Conservation (phyloP, 805 yeast species). For the Naumovozyma dairenensis region DNA sequence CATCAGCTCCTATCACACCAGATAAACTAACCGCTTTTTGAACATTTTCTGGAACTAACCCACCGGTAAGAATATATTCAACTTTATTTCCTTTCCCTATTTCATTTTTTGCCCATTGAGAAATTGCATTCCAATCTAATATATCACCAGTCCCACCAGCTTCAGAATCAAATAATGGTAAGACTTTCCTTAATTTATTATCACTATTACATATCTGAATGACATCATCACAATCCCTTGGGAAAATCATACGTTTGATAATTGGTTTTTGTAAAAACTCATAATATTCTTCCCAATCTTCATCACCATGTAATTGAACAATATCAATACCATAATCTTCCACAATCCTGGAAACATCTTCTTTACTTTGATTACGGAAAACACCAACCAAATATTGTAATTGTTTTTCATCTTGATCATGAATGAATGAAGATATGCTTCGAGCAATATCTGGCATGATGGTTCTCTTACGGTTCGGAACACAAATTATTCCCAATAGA, state of each 20-base stretch:
- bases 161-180: constrained; percentile 72
- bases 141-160: constrained; percentile 83
- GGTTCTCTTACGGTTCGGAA: constrained; percentile 72
- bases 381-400: constrained; percentile 84
- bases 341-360: constrained; percentile 41
- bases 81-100: constrained; percentile 25
- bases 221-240: constrained; percentile 40
- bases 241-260: constrained; percentile 58
- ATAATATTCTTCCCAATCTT: constrained; percentile 32
- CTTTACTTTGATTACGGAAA: constrained; percentile 69
- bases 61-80: constrained; percentile 75
- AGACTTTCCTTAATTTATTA: constrained; percentile 1
- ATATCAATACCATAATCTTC: constrained; percentile 50
- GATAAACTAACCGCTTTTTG: constrained; percentile 35
- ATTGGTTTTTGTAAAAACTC: constrained; percentile 42
- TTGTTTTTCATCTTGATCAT: constrained; percentile 23
- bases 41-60: constrained; percentile 71
- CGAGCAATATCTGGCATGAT: constrained; percentile 39
- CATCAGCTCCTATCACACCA: constrained; percentile 86
- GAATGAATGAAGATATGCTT: constrained; percentile 34
- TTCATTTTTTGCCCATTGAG: constrained; percentile 26
- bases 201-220: constrained; percentile 18
- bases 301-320: constrained; percentile 83
- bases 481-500: constrained; percentile 76
- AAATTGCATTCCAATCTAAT: constrained; percentile 61